Percentiles rank a stretch among this genome's conserved stretches.
Conservation (phyloP, 1,284 basidiomycete genomes). For the Marasmius oreades region DNA sequence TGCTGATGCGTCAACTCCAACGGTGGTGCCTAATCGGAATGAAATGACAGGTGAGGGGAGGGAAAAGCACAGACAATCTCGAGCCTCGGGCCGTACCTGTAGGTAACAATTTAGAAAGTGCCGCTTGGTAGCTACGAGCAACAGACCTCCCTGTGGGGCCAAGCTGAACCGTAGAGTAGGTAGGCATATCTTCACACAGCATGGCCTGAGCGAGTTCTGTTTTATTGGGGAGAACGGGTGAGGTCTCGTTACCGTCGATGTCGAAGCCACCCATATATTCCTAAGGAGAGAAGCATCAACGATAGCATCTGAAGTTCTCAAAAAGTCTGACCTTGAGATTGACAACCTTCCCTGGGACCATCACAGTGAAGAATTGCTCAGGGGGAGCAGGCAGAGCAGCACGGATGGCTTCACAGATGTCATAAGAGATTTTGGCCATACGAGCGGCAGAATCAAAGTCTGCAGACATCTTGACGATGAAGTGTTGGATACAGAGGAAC, state of each 20-base stretch:
- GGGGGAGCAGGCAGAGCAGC: background rate
- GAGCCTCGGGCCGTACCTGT: background rate
- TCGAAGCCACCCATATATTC: background rate
- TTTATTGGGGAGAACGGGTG: background rate
- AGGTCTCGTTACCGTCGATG: background rate
- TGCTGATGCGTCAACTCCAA: background rate
- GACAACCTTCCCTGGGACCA: background rate
- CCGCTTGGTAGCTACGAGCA: background rate
- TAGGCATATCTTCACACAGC: constrained; percentile 1
- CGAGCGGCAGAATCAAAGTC: background rate
- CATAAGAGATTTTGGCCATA: background rate
- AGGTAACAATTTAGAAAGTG: background rate
- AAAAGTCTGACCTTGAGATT: background rate
- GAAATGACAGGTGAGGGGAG: no score
- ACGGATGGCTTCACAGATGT: background rate
- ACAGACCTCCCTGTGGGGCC: background rate
- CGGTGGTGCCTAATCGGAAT: background rate
- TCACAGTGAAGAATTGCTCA: constrained; percentile 1
- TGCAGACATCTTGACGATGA: background rate
- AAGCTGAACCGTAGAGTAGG: background rate
- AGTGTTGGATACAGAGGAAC: background rate
- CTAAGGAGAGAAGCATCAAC: background rate
- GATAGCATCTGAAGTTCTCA: background rate
- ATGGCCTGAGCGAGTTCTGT: background rate
- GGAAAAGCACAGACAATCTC: background rate